phyloP scores from a whole-genome alignment of 768 basidiomycete species.

The Rhodosporidiobolus odoratus region DNA sequence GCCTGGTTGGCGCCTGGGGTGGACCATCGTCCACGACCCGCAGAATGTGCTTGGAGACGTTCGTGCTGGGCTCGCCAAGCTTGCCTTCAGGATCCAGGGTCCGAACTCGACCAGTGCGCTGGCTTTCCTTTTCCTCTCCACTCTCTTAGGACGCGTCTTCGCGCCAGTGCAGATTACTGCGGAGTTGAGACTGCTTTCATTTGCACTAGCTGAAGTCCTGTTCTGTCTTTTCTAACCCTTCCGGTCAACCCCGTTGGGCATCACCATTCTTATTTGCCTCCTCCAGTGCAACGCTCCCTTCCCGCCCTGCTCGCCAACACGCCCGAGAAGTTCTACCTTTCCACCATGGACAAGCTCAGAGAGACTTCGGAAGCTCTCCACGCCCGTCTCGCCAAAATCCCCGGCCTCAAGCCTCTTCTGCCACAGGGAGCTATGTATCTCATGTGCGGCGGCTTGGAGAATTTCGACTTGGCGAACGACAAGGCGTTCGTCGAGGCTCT shows the following conservation, averaged over 20 bases:
- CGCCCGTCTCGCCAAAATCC: slow-evolving; percentile 27
- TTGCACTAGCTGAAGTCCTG: no score
- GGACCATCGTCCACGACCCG: slow-evolving; percentile 47
- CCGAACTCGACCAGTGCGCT: slow-evolving; percentile 40
- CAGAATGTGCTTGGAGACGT: slow-evolving; percentile 42
- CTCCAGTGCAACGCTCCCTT: slow-evolving; percentile 30
- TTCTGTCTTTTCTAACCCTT: neutral
- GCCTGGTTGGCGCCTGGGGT: slow-evolving; percentile 48
- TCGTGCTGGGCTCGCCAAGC: slow-evolving; percentile 42
- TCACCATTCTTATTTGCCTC: no score
- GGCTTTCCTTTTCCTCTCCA: neutral
- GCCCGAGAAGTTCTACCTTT: slow-evolving; percentile 34
- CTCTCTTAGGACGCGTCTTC: neutral
- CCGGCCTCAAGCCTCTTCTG: slow-evolving; percentile 20
- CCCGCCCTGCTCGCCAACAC: slow-evolving; percentile 37
- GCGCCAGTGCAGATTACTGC: no score
- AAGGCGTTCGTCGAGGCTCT: slow-evolving; percentile 30
- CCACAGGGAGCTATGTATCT: slow-evolving; percentile 37
- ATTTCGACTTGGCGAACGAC: slow-evolving; percentile 29
- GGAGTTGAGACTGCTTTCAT: no score
- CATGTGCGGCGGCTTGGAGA: slow-evolving; percentile 20
- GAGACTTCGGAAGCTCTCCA: slow-evolving; percentile 9
- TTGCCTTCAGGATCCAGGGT: slow-evolving; percentile 47
- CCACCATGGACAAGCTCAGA: slow-evolving; percentile 28
- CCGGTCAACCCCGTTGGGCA: neutral